These are phyloP conservation scores for Neofusicoccum parvum DNA, from an alignment of 2,329 filamentous ascomycete genomes.

Conservation along the genomic window DNA sequence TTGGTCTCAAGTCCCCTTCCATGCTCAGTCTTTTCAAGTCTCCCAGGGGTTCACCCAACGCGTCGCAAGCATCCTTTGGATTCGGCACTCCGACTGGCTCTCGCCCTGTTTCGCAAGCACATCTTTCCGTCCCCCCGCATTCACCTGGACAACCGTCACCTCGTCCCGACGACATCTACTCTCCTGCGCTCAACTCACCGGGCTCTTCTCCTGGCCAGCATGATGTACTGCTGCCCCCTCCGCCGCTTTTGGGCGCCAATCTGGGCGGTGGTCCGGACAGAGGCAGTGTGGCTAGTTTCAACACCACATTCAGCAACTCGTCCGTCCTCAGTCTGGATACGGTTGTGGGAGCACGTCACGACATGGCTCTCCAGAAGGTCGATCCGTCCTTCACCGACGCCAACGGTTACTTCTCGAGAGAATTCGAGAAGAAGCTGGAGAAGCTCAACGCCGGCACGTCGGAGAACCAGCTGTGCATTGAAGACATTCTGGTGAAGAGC, in stretches of 20 bases:
- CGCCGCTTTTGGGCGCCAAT: conserved; percentile 7
- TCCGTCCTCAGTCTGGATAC: conserved; percentile 55
- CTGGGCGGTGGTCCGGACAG: background rate
- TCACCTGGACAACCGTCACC: background rate
- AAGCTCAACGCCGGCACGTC: conserved; percentile 49
- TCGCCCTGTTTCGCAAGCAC: conserved; percentile 8
- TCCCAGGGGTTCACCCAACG: background rate
- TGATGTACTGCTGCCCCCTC: background rate
- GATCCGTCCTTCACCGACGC: conserved; percentile 69
- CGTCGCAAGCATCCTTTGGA: conserved; percentile 8
- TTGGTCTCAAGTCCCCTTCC: conserved; percentile 23
- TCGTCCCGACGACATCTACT: conserved; percentile 12
- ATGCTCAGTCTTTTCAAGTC: conserved; percentile 14
- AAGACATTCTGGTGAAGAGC: conserved; percentile 64
- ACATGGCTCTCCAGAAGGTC: conserved; percentile 64
- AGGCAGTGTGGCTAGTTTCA: conserved; percentile 4
- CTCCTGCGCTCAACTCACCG: background rate
- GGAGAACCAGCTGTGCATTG: conserved; percentile 58
- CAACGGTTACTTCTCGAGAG: conserved; percentile 60
- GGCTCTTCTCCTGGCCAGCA: conserved; percentile 5
- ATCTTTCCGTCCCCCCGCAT: conserved; percentile 2
- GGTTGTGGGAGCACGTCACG: conserved; percentile 53
- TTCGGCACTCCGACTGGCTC: conserved; percentile 23
- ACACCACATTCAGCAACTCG: conserved; percentile 22
- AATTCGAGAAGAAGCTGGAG: conserved; percentile 61